Conservation (phyloP, 441 rosid genomes). For the Mallotus repandus region DNA sequence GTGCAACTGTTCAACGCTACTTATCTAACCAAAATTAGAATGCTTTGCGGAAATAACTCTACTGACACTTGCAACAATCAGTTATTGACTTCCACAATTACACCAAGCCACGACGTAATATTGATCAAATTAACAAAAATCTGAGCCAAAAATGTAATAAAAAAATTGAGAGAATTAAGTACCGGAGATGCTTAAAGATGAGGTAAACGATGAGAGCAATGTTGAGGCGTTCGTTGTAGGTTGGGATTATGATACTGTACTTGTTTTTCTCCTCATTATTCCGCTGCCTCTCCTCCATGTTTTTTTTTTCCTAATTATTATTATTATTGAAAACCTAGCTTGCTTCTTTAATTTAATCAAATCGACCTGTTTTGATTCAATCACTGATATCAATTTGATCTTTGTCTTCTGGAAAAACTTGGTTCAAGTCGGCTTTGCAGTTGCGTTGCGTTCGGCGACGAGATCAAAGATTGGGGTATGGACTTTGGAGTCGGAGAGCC, state of each 20-base stretch:
- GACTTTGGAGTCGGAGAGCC: too few relatives aligned
- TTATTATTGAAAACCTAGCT: too few relatives aligned
- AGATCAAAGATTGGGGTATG: neutral
- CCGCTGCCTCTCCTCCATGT: too few relatives aligned
- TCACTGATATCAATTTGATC: too few relatives aligned
- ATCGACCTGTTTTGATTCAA: too few relatives aligned
- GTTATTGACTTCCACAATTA: too few relatives aligned
- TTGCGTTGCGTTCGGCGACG: neutral
- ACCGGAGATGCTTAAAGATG: slow-evolving; percentile 91
- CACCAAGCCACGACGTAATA: too few relatives aligned
- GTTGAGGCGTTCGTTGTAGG: slow-evolving; percentile 95
- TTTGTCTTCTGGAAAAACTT: too few relatives aligned
- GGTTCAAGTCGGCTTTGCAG: neutral
- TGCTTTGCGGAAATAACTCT: too few relatives aligned
- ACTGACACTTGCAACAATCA: too few relatives aligned
- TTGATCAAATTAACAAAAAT: neutral
- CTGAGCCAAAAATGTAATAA: neutral
- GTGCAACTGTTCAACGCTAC: too few relatives aligned
- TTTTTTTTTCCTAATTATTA: neutral
- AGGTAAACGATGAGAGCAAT: slow-evolving; percentile 86
- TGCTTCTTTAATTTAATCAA: neutral
- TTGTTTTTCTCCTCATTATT: slow-evolving; percentile 36
- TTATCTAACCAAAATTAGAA: too few relatives aligned
- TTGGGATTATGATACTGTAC: slow-evolving; percentile 86
- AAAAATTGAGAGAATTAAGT: neutral